Evolutionary conservation across 805 yeast species (phyloP).

Genomic region (Kodamaea neixiangensis): DNA sequence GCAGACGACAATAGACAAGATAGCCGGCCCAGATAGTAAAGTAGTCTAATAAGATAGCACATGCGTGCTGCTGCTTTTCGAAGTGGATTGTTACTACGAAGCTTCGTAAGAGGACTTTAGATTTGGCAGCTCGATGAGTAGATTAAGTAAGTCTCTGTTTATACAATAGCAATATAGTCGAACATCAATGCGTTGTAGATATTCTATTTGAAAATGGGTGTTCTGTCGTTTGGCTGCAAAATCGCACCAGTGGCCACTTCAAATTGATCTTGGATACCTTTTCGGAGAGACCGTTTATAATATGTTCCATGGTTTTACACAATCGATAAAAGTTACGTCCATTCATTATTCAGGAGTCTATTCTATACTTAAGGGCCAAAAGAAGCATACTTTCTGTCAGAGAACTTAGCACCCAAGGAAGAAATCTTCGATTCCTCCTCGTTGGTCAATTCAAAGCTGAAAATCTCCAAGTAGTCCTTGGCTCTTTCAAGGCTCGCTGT

Average conservation of each 20-base stretch:
- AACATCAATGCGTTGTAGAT: not conserved
- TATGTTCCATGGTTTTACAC: no score
- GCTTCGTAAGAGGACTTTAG: not conserved
- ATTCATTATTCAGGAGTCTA: no score
- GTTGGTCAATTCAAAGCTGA: conserved; percentile 51
- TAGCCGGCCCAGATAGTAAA: not conserved
- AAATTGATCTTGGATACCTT: no score
- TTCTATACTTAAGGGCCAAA: not conserved
- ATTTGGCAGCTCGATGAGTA: not conserved
- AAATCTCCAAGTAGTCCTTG: conserved; percentile 56
- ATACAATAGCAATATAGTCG: not conserved
- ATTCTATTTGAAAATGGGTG: no score
- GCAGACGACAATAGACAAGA: not conserved
- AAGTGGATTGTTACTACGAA: not conserved
- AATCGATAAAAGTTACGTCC: no score
- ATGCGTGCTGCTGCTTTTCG: not conserved
- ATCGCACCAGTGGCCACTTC: no score
- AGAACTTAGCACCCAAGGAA: conserved; percentile 34
- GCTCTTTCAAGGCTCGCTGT: conserved; percentile 68
- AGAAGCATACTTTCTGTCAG: not conserved
- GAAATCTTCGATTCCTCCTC: conserved; percentile 78
- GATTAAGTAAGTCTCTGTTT: not conserved
- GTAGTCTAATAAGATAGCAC: not conserved
- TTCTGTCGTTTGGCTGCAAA: no score
- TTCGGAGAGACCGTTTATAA: no score